Evolutionary conservation across 805 yeast species (phyloP).

Genomic region (Candida insectalens): DNA sequence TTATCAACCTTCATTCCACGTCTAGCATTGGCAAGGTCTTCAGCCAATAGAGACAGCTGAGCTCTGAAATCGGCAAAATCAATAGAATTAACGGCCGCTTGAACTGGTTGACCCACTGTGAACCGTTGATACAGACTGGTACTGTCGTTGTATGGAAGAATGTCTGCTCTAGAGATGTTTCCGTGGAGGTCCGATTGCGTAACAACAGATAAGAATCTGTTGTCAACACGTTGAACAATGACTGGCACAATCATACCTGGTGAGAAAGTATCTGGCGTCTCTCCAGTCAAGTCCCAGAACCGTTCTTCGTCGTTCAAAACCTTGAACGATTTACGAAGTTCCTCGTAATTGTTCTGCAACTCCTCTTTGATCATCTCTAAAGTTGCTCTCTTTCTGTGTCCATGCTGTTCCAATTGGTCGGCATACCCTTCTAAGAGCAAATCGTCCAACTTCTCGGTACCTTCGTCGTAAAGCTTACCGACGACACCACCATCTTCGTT

Average conservation of each 20-base stretch:
- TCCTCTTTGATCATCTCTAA: conserved; percentile 80
- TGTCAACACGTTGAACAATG: conserved; percentile 52
- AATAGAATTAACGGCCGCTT: conserved; percentile 64
- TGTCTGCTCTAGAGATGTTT: conserved; percentile 21
- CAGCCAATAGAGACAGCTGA: conserved; percentile 58
- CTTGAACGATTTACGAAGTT: conserved; percentile 67
- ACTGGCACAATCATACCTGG: conserved; percentile 71
- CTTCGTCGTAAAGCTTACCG: conserved; percentile 60
- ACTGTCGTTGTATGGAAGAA: conserved; percentile 38
- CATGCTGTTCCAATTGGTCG: conserved; percentile 72
- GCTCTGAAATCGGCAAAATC: conserved; percentile 71
- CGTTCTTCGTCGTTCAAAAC: conserved; percentile 58
- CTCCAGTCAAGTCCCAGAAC: conserved; percentile 86
- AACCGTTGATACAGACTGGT: conserved; percentile 29
- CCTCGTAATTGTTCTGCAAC: conserved; percentile 79
- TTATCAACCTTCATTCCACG: conserved; percentile 31
- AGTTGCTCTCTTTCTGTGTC: conserved; percentile 68
- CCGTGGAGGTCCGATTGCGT: conserved; percentile 48
- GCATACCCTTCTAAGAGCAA: conserved; percentile 88
- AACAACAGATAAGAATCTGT: conserved; percentile 26
- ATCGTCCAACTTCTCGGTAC: conserved; percentile 70
- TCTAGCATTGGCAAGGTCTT: conserved; percentile 49
- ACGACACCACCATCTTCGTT: conserved; percentile 73
- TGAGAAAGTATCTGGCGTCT: conserved; percentile 57
- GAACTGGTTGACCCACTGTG: conserved; percentile 71